These are phyloP conservation scores for Rosa chinensis DNA, from an alignment of 306 rosid genomes.

Conservation along the genomic window DNA sequence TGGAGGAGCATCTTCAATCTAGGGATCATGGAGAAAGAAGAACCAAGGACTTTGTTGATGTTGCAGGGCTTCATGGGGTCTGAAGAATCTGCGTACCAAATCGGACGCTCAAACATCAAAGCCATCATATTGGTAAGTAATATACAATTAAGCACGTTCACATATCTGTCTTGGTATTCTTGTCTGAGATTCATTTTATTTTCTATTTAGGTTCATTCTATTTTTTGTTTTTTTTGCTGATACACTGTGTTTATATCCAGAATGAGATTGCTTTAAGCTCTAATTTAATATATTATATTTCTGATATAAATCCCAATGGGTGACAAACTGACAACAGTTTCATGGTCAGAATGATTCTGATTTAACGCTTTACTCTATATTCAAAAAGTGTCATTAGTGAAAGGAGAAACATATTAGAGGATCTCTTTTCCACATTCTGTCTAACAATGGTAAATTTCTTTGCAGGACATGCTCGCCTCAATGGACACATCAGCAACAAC, in stretches of 20 bases:
- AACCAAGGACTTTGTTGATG: slow-evolving; percentile 29
- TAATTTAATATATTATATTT: too few species aligned
- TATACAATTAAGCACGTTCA: background rate
- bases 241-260: background rate
- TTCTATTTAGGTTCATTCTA: background rate
- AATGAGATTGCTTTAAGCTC: background rate
- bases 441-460: background rate
- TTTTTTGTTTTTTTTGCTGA: background rate
- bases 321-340: too few species aligned
- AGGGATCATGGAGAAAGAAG: slow-evolving; percentile 1
- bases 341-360: too few species aligned
- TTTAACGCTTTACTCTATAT: too few species aligned
- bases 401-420: background rate
- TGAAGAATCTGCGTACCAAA: background rate
- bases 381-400: too few species aligned
- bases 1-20: slow-evolving; percentile 27
- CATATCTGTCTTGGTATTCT: background rate
- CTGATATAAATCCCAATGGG: too few species aligned
- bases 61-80: slow-evolving; percentile 11
- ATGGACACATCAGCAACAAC: slow-evolving; percentile 9
- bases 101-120: background rate
- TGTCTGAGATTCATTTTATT: background rate
- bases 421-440: background rate
- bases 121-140: background rate
- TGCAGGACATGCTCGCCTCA: background rate